These are phyloP conservation scores for Rhynchospora breviuscula DNA, from an alignment of 176 grass and related monocot genomes.

Conservation along the genomic window DNA sequence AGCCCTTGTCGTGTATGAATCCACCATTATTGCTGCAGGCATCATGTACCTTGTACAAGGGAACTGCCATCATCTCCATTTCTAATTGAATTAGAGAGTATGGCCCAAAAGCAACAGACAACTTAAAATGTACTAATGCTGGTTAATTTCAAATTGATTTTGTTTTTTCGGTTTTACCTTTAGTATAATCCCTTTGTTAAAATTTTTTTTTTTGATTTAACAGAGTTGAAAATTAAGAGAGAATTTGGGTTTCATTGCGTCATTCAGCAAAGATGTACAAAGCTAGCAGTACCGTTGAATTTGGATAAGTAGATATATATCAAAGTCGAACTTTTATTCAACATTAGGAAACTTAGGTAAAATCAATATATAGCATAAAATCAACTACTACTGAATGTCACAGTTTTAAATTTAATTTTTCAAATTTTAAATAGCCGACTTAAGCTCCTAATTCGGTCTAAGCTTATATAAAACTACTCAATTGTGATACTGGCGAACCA, in stretches of 20 bases:
- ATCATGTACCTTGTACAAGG: conserved; percentile 2
- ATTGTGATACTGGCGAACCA: too few relatives aligned
- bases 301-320: neutral
- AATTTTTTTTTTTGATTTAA: too few relatives aligned
- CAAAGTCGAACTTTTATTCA: neutral
- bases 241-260: neutral
- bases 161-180: neutral
- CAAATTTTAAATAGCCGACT: too few relatives aligned
- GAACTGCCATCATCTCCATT: neutral
- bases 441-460: too few relatives aligned
- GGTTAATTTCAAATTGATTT: neutral
- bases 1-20: conserved; percentile 12
- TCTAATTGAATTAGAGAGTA: neutral
- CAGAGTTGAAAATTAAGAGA: too few relatives aligned
- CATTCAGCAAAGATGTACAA: neutral
- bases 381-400: too few relatives aligned
- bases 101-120: neutral
- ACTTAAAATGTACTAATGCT: neutral
- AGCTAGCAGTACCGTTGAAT: neutral
- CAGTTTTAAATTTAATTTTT: too few relatives aligned
- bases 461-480: too few relatives aligned
- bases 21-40: conserved; percentile 16
- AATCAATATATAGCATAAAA: neutral
- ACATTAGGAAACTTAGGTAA: neutral
- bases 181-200: too few relatives aligned